Evolutionary conservation across 441 rosid genomes (phyloP).

Genomic region (Gossypium lobatum): DNA sequence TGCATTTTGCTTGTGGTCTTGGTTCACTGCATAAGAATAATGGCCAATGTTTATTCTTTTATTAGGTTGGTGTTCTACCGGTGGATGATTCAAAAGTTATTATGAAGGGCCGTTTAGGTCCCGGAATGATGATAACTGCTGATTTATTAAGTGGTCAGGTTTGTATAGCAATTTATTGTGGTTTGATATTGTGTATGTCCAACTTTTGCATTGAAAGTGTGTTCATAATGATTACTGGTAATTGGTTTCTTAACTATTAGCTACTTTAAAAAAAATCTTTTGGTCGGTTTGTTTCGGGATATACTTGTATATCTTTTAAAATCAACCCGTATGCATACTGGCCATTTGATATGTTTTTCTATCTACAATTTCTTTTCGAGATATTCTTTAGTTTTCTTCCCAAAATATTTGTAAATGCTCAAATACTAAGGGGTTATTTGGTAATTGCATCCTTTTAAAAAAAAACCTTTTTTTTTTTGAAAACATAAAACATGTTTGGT

Average conservation of each 20-base stretch:
- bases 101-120: slow-evolving; percentile 97
- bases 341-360: neutral
- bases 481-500: neutral
- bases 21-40: slow-evolving; percentile 10
- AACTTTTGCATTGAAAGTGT: neutral
- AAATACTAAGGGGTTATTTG: neutral
- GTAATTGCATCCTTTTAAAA: neutral
- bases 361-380: neutral
- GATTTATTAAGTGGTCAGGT: slow-evolving; percentile 92
- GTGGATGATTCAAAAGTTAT: slow-evolving; percentile 90
- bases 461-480: neutral
- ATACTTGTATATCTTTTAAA: neutral
- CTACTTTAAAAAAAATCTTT: neutral
- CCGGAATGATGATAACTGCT: slow-evolving; percentile 98
- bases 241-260: neutral
- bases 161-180: slow-evolving; percentile 29
- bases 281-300: neutral
- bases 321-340: neutral
- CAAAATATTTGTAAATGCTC: neutral
- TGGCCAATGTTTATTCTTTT: slow-evolving; percentile 15
- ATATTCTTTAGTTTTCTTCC: neutral
- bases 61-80: slow-evolving; percentile 94
- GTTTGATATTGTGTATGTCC: neutral
- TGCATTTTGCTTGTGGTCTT: neutral
- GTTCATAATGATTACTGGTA: neutral